A percentile compares a stretch with the other conserved stretches of the same genome.
Conservation (phyloP, 139 green algal genomes). For the Picochlorum sp. region DNA sequence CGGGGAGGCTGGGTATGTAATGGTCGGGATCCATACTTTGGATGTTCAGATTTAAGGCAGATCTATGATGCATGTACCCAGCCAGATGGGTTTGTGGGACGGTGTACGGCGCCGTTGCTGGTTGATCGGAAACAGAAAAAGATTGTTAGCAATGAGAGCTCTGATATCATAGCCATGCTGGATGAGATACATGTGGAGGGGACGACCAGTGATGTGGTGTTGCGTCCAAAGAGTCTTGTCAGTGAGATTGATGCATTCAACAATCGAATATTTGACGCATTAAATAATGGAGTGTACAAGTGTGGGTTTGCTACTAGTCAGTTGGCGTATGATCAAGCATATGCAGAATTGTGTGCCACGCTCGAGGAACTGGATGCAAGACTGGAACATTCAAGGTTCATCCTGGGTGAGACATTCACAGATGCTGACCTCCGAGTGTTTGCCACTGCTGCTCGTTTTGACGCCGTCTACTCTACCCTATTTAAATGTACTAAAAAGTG, state of each 20-base stretch:
- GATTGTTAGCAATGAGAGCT: conserved; percentile 73
- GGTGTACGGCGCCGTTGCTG: conserved; percentile 83
- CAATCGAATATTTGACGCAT: conserved; percentile 41
- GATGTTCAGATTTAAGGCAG: conserved; percentile 50
- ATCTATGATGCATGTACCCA: conserved; percentile 68
- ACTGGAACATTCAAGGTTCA: conserved; percentile 52
- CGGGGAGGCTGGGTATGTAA: conserved; percentile 68
- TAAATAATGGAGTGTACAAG: conserved; percentile 82
- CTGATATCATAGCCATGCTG: conserved; percentile 61
- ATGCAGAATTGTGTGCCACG: conserved; percentile 26
- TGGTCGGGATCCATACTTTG: conserved; percentile 37
- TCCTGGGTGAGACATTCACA: conserved; percentile 71
- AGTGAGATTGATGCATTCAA: conserved; percentile 63
- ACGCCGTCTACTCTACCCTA: conserved; percentile 68
- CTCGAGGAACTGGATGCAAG: conserved; percentile 57
- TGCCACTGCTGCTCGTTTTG: conserved; percentile 65
- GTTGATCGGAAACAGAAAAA: conserved; percentile 46
- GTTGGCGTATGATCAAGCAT: conserved; percentile 50
- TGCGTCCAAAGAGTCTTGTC: conserved; percentile 45
- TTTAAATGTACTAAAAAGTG: conserved; percentile 81
- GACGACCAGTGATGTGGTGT: neutral
- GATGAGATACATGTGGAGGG: conserved; percentile 42
- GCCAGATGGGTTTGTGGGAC: conserved; percentile 53
- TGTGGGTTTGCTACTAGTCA: conserved; percentile 75
- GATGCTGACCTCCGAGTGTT: conserved; percentile 78